Percentiles rank a stretch among this genome's conserved stretches.
phyloP scores from a whole-genome alignment of 2,329 filamentous ascomycete species.

The Cadophora malorum region DNA sequence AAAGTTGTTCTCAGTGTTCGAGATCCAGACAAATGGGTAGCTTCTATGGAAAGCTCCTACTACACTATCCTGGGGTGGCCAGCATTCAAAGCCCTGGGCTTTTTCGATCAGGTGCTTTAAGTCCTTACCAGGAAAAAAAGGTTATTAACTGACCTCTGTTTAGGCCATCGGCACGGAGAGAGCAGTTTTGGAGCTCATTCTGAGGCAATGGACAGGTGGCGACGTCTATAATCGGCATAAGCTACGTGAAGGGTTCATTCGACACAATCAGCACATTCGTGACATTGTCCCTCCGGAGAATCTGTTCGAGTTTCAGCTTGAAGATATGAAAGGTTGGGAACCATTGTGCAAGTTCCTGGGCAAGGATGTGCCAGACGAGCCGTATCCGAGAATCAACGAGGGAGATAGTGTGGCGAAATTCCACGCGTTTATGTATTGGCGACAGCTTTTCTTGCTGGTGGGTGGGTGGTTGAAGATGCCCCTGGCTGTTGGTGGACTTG shows the following conservation, averaged over 20 bases:
- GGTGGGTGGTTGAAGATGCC: not conserved
- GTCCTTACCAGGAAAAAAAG: not conserved
- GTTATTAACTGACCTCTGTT: not conserved
- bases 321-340: not conserved
- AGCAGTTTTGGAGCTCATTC: not conserved
- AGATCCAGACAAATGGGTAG: slow-evolving; percentile 17
- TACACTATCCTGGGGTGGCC: slow-evolving; percentile 4
- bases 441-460: not conserved
- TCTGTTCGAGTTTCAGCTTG: slow-evolving; percentile 9
- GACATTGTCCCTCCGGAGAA: not conserved
- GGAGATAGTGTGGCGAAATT: slow-evolving; percentile 14
- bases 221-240: slow-evolving; percentile 13
- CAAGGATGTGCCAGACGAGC: slow-evolving; percentile 11
- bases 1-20: slow-evolving; percentile 10
- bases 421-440: slow-evolving; percentile 5
- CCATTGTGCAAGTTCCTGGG: slow-evolving; percentile 13
- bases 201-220: slow-evolving; percentile 3
- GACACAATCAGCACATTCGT: slow-evolving; percentile 2
- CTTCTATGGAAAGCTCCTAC: slow-evolving; percentile 21
- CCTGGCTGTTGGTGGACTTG: not conserved
- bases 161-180: not conserved
- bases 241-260: slow-evolving; percentile 9
- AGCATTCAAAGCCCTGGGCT: not conserved
- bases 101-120: not conserved
- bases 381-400: slow-evolving; percentile 19